Percentiles rank a stretch among this genome's conserved stretches.
Evolutionary conservation across 768 basidiomycete species (phyloP).

Genomic region (Mycena kentingensis): DNA sequence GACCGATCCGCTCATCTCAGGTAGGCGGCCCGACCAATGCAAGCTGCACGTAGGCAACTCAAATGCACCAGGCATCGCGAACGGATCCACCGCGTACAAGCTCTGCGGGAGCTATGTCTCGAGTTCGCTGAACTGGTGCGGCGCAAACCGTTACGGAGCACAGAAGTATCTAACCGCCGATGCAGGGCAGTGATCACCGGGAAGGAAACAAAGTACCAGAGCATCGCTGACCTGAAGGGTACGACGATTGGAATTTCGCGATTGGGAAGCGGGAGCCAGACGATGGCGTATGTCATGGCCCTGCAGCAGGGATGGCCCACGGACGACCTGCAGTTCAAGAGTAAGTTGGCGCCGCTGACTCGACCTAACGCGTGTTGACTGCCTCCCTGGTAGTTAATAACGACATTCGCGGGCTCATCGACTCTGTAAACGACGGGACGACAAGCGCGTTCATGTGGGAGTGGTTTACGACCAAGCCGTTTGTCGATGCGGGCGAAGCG

Average conservation of each 20-base stretch:
- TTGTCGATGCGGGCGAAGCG: constrained; percentile 73
- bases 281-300: constrained; percentile 96
- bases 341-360: constrained; percentile 37
- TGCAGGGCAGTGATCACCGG: constrained; percentile 92
- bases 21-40: too few species aligned
- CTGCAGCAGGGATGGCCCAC: constrained; percentile 81
- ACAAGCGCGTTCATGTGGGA: constrained; percentile 94
- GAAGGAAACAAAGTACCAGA: constrained; percentile 65
- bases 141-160: background rate
- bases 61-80: constrained; percentile 94
- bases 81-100: constrained; percentile 85
- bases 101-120: constrained; percentile 91
- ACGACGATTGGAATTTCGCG: constrained; percentile 90
- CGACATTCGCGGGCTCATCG: constrained; percentile 61
- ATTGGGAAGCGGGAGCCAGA: constrained; percentile 86
- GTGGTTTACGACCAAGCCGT: constrained; percentile 81
- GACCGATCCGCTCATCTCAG: constrained; percentile 87
- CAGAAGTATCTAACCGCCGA: background rate
- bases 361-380: background rate
- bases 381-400: constrained; percentile 60
- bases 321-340: constrained; percentile 66
- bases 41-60: too few species aligned
- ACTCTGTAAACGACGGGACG: constrained; percentile 60
- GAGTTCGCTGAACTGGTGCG: constrained; percentile 84
- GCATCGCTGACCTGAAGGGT: constrained; percentile 73